Conservation (phyloP, 2,329 filamentous ascomycete genomes). For the Magnaporthiopsis poae region DNA sequence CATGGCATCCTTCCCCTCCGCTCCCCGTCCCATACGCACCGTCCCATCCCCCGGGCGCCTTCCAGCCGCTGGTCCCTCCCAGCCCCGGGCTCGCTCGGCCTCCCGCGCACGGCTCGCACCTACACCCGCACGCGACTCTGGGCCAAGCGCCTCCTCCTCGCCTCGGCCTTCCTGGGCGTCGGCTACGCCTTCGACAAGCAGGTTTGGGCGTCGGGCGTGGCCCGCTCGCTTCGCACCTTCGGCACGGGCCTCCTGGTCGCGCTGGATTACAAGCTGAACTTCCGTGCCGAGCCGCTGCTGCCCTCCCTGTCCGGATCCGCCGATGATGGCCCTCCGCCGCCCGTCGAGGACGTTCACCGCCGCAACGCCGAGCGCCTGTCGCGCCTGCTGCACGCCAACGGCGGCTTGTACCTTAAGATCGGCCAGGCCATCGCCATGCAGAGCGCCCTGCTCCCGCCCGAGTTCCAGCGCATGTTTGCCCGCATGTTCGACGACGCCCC, state of each 20-base stretch:
- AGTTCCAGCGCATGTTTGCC: slow-evolving; percentile 92
- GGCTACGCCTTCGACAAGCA: slow-evolving; percentile 62
- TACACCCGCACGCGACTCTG: slow-evolving; percentile 64
- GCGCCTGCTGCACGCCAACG: slow-evolving; percentile 72
- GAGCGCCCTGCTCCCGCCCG: slow-evolving; percentile 80
- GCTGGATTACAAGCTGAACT: slow-evolving; percentile 93
- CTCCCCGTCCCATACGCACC: slow-evolving; percentile 18
- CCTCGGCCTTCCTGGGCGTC: slow-evolving; percentile 43
- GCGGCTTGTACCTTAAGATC: slow-evolving; percentile 92
- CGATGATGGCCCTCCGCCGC: slow-evolving; percentile 21
- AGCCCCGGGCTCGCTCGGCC: slow-evolving; percentile 69
- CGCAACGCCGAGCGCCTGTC: slow-evolving; percentile 78
- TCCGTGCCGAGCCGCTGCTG: slow-evolving; percentile 63
- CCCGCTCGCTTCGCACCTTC: slow-evolving; percentile 74
- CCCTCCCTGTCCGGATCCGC: slow-evolving; percentile 14
- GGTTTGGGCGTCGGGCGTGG: slow-evolving; percentile 69
- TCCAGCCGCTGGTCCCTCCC: slow-evolving; percentile 62
- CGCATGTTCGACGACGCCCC: slow-evolving; percentile 97
- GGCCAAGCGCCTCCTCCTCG: slow-evolving; percentile 60
- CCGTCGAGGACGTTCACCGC: slow-evolving; percentile 65
- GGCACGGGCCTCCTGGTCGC: slow-evolving; percentile 69
- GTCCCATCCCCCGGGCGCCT: slow-evolving; percentile 28
- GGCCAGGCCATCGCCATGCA: slow-evolving; percentile 98
- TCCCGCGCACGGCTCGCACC: slow-evolving; percentile 57
- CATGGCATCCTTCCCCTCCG: too few species aligned